Conservation (phyloP, 495 filamentous ascomycete genomes). For the Aspergillus olivimuriae region DNA sequence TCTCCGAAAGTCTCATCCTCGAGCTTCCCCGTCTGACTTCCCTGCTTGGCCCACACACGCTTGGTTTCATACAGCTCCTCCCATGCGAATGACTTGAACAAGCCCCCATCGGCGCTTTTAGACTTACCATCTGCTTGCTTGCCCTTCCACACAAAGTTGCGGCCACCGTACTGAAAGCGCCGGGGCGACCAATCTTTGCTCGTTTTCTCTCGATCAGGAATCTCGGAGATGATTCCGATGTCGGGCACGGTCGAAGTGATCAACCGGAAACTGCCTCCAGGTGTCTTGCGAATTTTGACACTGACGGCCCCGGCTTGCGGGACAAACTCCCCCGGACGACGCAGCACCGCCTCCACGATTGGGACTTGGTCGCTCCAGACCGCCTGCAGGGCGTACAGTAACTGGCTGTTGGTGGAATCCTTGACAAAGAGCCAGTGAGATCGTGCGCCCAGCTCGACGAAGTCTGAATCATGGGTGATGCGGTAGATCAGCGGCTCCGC, state of each 20-base stretch:
- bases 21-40: conserved; percentile 14
- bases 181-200: conserved; percentile 15
- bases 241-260: conserved; percentile 10
- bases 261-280: conserved; percentile 12
- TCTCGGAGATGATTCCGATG: conserved; percentile 11
- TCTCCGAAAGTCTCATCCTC: conserved; percentile 16
- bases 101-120: conserved; percentile 7
- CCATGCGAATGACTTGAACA: conserved; percentile 13
- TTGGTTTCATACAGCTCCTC: conserved; percentile 17
- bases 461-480: conserved; percentile 14
- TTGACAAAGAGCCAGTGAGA: conserved; percentile 18
- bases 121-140: no score
- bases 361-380: conserved; percentile 14
- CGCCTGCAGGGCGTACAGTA: conserved; percentile 13
- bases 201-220: conserved; percentile 10
- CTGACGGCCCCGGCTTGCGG: conserved; percentile 11
- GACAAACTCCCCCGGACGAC: conserved; percentile 13
- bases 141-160: conserved; percentile 17
- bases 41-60: conserved; percentile 16
- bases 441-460: conserved; percentile 9
- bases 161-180: conserved; percentile 14
- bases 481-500: conserved; percentile 9
- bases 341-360: conserved; percentile 11
- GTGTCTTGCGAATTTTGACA: conserved; percentile 10
- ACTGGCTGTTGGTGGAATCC: conserved; percentile 12